Conservation (phyloP, 2,329 filamentous ascomycete species). For the Colletotrichum sp. region DNA sequence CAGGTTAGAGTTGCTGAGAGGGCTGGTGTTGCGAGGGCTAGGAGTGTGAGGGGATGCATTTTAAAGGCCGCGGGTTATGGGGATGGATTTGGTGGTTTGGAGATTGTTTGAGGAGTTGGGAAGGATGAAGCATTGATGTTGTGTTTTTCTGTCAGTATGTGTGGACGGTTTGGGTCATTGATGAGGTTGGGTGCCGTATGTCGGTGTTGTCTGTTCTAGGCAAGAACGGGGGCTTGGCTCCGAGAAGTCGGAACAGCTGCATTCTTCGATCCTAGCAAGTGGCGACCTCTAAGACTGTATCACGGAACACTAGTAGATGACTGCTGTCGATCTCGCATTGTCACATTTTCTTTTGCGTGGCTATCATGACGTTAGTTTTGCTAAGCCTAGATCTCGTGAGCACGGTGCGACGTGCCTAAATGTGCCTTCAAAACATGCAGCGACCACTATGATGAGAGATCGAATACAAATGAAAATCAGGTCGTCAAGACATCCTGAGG, state of each 20-base stretch:
- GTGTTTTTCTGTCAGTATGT: background rate
- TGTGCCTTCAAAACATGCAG: no score
- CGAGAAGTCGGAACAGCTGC: background rate
- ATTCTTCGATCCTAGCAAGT: background rate
- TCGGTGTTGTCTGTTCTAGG: background rate
- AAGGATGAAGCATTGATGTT: background rate
- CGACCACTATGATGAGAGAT: no score
- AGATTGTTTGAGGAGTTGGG: fast-evolving
- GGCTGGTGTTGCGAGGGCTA: background rate
- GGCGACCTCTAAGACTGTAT: no score
- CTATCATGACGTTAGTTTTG: no score
- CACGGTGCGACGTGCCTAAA: no score
- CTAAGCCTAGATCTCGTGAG: no score
- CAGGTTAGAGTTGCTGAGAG: background rate
- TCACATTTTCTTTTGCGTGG: no score
- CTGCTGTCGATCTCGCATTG: no score
- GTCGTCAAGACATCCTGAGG: no score
- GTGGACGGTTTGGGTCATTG: no score
- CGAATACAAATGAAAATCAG: no score
- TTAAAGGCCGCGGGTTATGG: background rate
- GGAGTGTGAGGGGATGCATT: background rate
- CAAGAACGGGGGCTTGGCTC: background rate
- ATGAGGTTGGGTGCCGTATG: background rate
- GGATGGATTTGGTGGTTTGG: background rate
- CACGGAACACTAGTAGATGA: no score